Evolutionary conservation across 1,139 yeast genomes (phyloP).

Genomic region (Maudiozyma humilis): DNA sequence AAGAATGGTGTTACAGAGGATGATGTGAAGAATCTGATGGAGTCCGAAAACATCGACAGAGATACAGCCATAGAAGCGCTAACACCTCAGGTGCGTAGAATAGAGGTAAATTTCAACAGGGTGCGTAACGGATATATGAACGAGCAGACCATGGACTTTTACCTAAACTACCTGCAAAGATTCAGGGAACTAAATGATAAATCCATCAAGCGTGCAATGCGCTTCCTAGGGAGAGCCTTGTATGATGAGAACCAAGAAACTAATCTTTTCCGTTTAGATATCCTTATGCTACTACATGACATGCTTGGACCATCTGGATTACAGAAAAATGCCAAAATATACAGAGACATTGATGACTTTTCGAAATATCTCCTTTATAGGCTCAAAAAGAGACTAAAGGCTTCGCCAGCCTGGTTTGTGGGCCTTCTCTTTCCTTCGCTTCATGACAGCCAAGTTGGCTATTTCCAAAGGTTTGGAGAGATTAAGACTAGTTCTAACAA

Average conservation of each 20-base stretch:
- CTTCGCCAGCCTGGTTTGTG: constrained; percentile 50
- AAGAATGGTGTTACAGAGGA: constrained; percentile 19
- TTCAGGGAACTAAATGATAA: constrained; percentile 54
- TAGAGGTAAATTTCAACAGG: constrained; percentile 42
- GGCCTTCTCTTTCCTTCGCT: constrained; percentile 64
- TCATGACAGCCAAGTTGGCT: constrained; percentile 38
- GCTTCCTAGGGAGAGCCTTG: constrained; percentile 66
- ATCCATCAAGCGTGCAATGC: constrained; percentile 56
- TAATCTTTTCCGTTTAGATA: constrained; percentile 66
- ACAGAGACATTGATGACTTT: constrained; percentile 59
- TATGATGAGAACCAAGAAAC: constrained; percentile 53
- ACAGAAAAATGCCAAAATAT: constrained; percentile 32
- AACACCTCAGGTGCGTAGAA: constrained; percentile 27
- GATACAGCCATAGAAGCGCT: constrained; percentile 34
- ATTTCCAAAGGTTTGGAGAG: constrained; percentile 45
- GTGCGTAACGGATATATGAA: constrained; percentile 36
- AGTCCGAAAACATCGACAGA: constrained; percentile 39
- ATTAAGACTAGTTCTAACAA: constrained; percentile 9
- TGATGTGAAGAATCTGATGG: constrained; percentile 36
- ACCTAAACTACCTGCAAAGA: constrained; percentile 37
- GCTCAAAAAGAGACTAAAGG: constrained; percentile 43
- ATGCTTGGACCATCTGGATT: constrained; percentile 36
- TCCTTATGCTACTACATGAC: constrained; percentile 49
- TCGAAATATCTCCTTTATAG: constrained; percentile 59
- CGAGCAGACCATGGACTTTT: constrained; percentile 33